Conservation (phyloP, 768 basidiomycete species). For the Pulveroboletus sp. region DNA sequence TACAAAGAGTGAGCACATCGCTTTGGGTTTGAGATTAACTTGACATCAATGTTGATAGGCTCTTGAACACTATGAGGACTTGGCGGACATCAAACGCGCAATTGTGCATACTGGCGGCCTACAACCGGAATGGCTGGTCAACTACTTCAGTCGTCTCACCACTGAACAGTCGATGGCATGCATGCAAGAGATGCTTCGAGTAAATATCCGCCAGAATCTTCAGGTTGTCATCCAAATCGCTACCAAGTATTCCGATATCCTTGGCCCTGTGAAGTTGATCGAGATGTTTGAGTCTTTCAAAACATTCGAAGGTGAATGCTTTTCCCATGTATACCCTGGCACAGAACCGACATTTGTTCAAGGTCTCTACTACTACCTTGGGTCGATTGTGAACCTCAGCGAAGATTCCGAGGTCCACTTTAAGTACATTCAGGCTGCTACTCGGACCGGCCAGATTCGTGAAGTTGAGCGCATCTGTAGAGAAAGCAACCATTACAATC, state of each 20-base stretch:
- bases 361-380: conserved; percentile 98
- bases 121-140: conserved; percentile 93
- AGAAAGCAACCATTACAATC: conserved; percentile 96
- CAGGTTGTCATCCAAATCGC: conserved; percentile 96
- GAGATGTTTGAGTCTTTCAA: conserved; percentile 99
- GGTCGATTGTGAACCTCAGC: conserved; percentile 94
- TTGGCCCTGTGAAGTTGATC: conserved; percentile 95
- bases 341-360: neutral
- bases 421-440: conserved; percentile 99
- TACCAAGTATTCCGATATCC: conserved; percentile 97
- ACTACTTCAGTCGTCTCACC: conserved; percentile 94
- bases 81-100: conserved; percentile 97
- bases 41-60: conserved; percentile 52
- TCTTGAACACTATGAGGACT: conserved; percentile 95
- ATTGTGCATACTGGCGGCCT: conserved; percentile 88
- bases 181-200: conserved; percentile 92
- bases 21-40: neutral
- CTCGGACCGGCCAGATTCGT: conserved; percentile 95
- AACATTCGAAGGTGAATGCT: conserved; percentile 79
- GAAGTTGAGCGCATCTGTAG: conserved; percentile 99
- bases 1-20: conserved; percentile 69
- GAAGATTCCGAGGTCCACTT: conserved; percentile 97
- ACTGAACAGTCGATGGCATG: conserved; percentile 97
- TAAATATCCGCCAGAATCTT: conserved; percentile 97
- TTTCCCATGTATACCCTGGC: neutral